Percentiles rank a stretch among this genome's conserved stretches.
Conservation (phyloP, 305 asterid genomes). For the Rubia tinctorum region DNA sequence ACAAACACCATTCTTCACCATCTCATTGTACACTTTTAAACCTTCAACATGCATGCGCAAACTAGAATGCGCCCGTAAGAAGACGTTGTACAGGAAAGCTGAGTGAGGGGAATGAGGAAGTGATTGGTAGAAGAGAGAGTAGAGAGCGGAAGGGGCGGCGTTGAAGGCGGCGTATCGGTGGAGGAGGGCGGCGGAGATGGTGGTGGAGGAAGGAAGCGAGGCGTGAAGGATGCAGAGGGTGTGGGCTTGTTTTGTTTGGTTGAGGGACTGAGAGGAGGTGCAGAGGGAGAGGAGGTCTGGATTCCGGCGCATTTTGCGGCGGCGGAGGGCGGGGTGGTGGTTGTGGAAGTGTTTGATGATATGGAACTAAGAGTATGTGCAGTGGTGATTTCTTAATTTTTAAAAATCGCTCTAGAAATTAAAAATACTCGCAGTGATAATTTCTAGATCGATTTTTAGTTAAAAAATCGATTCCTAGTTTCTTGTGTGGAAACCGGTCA, state of each 20-base stretch:
- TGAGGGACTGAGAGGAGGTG: conserved; percentile 35
- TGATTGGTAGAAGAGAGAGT: conserved; percentile 40
- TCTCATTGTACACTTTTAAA: conserved; percentile 46
- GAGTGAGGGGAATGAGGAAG: conserved; percentile 40
- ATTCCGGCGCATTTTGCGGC: conserved; percentile 19
- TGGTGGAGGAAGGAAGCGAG: conserved; percentile 59
- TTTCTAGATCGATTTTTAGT: too few relatives aligned
- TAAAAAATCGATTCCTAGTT: too few relatives aligned
- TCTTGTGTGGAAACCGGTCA: too few relatives aligned
- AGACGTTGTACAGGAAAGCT: conserved; percentile 69
- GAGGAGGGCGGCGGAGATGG: conserved; percentile 65
- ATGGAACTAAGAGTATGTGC: too few relatives aligned
- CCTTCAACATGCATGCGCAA: conserved; percentile 29
- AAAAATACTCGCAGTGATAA: too few relatives aligned
- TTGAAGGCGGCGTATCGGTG: conserved; percentile 62
- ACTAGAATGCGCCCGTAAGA: conserved; percentile 58
- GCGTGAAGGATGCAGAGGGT: conserved; percentile 53
- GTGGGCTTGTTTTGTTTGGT: conserved; percentile 59
- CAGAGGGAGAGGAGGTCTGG: conserved; percentile 39
- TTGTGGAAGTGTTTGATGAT: conserved; percentile 15
- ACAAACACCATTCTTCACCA: conserved; percentile 37
- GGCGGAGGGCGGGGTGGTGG: conserved; percentile 10
- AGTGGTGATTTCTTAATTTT: too few relatives aligned
- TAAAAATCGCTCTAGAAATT: too few relatives aligned
- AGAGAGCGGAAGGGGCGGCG: conserved; percentile 29